Percentiles rank a stretch among this genome's conserved stretches.
phyloP scores from a whole-genome alignment of 345 rosid genomes.

The Populus simonii region DNA sequence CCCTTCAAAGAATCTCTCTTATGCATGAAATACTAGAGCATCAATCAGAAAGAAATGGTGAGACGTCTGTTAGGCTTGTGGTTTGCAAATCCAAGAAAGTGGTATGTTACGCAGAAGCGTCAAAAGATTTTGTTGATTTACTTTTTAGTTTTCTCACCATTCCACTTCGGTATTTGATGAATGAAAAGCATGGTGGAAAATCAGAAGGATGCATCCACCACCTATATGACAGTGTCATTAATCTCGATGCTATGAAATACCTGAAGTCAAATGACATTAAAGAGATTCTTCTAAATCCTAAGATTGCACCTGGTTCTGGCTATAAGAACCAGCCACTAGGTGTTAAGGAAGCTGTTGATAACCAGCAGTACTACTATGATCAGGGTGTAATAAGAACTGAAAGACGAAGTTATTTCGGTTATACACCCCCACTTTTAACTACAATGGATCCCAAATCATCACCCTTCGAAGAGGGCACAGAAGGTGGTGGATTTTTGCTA shows the following conservation, averaged over 20 bases:
- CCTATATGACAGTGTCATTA: conserved; percentile 10
- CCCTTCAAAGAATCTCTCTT: neutral
- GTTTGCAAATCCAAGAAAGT: conserved; percentile 24
- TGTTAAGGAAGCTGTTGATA: neutral
- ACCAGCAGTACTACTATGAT: neutral
- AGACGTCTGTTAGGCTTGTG: conserved; percentile 11
- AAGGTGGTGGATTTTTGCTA: neutral
- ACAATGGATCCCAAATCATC: conserved; percentile 12
- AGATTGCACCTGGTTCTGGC: conserved; percentile 12
- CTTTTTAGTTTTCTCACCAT: conserved; percentile 32
- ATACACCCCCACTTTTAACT: neutral
- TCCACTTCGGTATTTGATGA: conserved; percentile 21
- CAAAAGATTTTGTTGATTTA: conserved; percentile 26
- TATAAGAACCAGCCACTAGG: conserved; percentile 3
- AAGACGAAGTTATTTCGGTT: neutral
- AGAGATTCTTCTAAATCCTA: conserved; percentile 17
- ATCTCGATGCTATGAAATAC: conserved; percentile 10
- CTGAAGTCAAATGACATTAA: conserved; percentile 1
- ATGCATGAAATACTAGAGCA: neutral
- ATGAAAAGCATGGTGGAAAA: conserved; percentile 5
- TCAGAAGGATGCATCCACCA: conserved; percentile 9
- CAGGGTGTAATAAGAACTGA: neutral
- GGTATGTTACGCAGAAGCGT: conserved; percentile 23
- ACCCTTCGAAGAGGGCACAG: neutral
- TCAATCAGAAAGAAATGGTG: neutral